Evolutionary conservation across 495 filamentous ascomycete genomes (phyloP).

Genomic region (Entonaema liquescens): DNA sequence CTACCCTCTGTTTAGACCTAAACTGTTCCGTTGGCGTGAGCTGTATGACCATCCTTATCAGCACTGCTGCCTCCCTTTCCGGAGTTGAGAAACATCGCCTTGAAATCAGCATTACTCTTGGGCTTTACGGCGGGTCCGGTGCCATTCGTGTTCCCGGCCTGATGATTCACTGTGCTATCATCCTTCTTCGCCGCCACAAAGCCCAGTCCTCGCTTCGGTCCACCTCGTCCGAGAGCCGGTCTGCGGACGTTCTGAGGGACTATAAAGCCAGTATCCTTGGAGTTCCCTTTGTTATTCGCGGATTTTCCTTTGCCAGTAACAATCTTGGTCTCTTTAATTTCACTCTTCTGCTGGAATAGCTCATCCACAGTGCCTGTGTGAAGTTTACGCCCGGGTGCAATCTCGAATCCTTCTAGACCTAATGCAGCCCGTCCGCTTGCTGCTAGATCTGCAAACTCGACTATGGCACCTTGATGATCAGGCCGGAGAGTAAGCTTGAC

Average conservation of each 20-base stretch:
- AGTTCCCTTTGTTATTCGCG: constrained; percentile 46
- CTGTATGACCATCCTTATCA: constrained; percentile 6
- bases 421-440: constrained; percentile 79
- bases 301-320: constrained; percentile 54
- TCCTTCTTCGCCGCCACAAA: constrained; percentile 51
- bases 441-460: constrained; percentile 77
- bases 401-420: constrained; percentile 75
- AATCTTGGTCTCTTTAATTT: constrained; percentile 60
- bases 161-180: constrained; percentile 44
- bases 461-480: constrained; percentile 83
- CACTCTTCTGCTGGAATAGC: constrained; percentile 68
- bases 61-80: constrained; percentile 16
- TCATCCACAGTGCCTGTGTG: constrained; percentile 74
- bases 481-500: constrained; percentile 76
- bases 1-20: neutral
- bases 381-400: constrained; percentile 69
- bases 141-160: constrained; percentile 17
- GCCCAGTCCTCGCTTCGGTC: constrained; percentile 64
- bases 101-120: constrained; percentile 92
- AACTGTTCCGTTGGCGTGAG: constrained; percentile 13
- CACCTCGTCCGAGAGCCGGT: constrained; percentile 63
- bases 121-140: constrained; percentile 46
- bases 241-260: constrained; percentile 65
- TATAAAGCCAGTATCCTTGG: constrained; percentile 50
- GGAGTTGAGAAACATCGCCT: constrained; percentile 69